phyloP scores from a whole-genome alignment of 2,329 filamentous ascomycete species.

The Malbranchea cinnamomea region DNA sequence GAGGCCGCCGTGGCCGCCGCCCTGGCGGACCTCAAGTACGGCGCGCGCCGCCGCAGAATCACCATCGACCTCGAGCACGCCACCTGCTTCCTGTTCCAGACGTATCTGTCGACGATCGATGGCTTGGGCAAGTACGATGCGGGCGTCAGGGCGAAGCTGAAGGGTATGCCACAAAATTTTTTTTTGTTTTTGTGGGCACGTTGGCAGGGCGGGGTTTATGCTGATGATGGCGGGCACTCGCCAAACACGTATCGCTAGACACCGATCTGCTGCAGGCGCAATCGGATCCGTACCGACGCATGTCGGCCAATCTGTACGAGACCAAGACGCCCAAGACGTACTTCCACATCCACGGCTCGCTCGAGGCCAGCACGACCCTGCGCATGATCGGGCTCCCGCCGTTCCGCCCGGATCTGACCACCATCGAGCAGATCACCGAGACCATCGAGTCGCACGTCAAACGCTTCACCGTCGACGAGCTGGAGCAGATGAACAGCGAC shows the following conservation, averaged over 20 bases:
- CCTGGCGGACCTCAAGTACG: constrained; percentile 41
- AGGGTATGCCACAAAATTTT: constrained; percentile 15
- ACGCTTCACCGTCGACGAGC: constrained; percentile 38
- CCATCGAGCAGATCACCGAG: constrained; percentile 44
- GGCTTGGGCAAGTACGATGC: constrained; percentile 25
- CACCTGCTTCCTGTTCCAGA: constrained; percentile 27
- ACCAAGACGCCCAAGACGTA: constrained; percentile 52
- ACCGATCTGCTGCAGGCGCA: constrained; percentile 58
- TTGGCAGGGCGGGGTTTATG: no score
- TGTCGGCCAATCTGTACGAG: constrained; percentile 58
- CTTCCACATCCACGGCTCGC: constrained; percentile 61
- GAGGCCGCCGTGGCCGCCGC: constrained; percentile 46
- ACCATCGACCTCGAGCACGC: constrained; percentile 24
- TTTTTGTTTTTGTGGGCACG: background rate
- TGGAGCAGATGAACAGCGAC: constrained; percentile 43
- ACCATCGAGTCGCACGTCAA: constrained; percentile 46
- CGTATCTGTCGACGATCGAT: constrained; percentile 28
- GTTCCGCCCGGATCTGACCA: constrained; percentile 43
- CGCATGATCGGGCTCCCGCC: constrained; percentile 55
- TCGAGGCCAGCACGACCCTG: constrained; percentile 55
- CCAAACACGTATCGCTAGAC: constrained; percentile 38
- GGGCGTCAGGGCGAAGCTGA: constrained; percentile 23
- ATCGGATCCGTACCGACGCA: constrained; percentile 53
- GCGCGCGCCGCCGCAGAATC: constrained; percentile 21
- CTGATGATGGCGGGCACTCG: no score